These are phyloP conservation scores for Usnea hakonensis DNA, from an alignment of 495 filamentous ascomycete species.

Conservation along the genomic window DNA sequence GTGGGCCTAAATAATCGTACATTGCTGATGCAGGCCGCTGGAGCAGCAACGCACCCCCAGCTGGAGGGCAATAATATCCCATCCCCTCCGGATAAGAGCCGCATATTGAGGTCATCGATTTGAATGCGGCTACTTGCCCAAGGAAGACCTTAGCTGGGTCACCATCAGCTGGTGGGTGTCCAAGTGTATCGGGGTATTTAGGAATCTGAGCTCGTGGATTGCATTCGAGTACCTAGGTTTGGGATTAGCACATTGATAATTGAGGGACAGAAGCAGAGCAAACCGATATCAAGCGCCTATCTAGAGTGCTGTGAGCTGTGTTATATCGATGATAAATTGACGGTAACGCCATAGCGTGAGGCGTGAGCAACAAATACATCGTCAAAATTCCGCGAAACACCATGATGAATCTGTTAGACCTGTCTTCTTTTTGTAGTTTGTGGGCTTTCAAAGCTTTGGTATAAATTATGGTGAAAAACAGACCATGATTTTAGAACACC, in stretches of 20 bases:
- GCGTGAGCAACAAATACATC: background rate
- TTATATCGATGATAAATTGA: background rate
- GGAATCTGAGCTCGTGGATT: background rate
- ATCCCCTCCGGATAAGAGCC: background rate
- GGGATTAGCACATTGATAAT: background rate
- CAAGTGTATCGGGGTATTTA: background rate
- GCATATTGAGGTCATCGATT: background rate
- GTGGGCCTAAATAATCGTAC: background rate
- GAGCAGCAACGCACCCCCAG: background rate
- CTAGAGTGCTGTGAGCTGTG: background rate
- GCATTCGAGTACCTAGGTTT: background rate
- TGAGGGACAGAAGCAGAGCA: background rate
- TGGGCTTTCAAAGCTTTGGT: background rate
- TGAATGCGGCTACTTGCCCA: background rate
- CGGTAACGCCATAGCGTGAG: background rate
- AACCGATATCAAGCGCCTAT: background rate
- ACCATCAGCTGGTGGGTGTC: background rate
- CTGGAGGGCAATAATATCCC: background rate
- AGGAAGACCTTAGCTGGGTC: background rate
- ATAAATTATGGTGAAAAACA: background rate
- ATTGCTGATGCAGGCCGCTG: background rate
- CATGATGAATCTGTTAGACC: background rate
- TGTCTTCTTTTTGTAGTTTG: background rate
- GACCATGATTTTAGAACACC: background rate
- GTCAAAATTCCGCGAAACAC: background rate